A percentile compares a stretch with the other conserved stretches of the same genome.
phyloP scores from a whole-genome alignment of 345 rosid genomes.

The Turritis glabra region DNA sequence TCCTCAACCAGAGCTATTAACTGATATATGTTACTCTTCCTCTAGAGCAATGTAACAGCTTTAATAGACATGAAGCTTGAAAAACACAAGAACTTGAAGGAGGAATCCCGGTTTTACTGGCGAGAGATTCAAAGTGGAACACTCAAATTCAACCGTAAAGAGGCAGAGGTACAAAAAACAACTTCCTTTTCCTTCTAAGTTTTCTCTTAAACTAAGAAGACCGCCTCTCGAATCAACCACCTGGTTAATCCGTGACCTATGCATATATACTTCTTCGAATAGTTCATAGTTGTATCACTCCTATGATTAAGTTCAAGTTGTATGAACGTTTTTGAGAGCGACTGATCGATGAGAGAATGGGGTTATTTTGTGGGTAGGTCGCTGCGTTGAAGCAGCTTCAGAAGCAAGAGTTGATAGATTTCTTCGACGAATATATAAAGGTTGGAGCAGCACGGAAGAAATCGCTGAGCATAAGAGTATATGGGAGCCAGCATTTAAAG shows the following conservation, averaged over 20 bases:
- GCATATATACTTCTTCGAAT: not conserved
- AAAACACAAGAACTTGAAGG: conserved; percentile 84
- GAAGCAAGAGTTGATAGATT: conserved; percentile 68
- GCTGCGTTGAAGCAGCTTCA: conserved; percentile 60
- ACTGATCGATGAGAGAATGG: not conserved
- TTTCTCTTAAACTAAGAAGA: conserved; percentile 1
- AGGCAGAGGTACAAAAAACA: conserved; percentile 61
- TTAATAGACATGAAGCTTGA: conserved; percentile 92
- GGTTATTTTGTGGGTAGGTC: conserved; percentile 50
- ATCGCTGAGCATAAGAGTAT: conserved; percentile 60
- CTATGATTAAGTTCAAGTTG: not conserved
- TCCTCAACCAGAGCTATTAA: not conserved
- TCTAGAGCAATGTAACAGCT: conserved; percentile 72
- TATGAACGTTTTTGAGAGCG: not conserved
- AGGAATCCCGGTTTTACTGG: conserved; percentile 83
- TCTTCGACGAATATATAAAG: conserved; percentile 71
- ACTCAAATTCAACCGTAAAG: conserved; percentile 73
- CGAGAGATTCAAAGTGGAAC: conserved; percentile 64
- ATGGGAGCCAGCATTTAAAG: conserved; percentile 57
- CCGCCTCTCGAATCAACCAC: not conserved
- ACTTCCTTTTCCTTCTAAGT: not conserved
- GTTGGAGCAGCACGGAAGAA: conserved; percentile 66
- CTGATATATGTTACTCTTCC: conserved; percentile 31
- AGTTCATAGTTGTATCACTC: not conserved
- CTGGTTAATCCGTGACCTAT: not conserved